phyloP scores from a whole-genome alignment of 331 rosid genomes.

The Saraca asoca region DNA sequence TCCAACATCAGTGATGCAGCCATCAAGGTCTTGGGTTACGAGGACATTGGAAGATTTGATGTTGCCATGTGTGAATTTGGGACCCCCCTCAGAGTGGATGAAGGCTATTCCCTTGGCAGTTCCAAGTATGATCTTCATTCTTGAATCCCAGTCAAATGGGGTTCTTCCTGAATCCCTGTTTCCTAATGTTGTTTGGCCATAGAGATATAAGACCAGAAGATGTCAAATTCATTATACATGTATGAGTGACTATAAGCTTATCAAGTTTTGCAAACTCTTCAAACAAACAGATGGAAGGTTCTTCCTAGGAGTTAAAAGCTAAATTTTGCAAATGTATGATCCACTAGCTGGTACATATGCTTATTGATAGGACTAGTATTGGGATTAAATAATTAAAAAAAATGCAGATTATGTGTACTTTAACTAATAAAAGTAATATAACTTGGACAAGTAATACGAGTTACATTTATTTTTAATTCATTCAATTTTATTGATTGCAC shows the following conservation, averaged over 20 bases:
- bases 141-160: conserved; percentile 79
- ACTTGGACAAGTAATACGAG: too few relatives aligned
- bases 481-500: too few relatives aligned
- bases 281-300: background rate
- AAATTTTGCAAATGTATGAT: conserved; percentile 3
- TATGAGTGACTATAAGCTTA: background rate
- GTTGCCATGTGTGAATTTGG: conserved; percentile 77
- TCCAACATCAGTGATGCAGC: conserved; percentile 71
- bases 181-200: conserved; percentile 49
- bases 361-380: background rate
- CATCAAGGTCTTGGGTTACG: conserved; percentile 61
- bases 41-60: conserved; percentile 87
- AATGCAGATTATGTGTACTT: background rate
- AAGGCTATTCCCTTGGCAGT: conserved; percentile 76
- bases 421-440: background rate
- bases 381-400: too few relatives aligned
- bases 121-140: conserved; percentile 67
- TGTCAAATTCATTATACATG: background rate
- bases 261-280: background rate
- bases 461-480: too few relatives aligned
- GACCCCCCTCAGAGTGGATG: conserved; percentile 65
- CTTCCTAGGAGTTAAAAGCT: background rate
- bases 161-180: conserved; percentile 63
- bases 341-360: background rate
- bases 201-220: conserved; percentile 18